These are phyloP conservation scores for Allium fistulosum DNA, from an alignment of 106 monocot species.

Conservation along the genomic window DNA sequence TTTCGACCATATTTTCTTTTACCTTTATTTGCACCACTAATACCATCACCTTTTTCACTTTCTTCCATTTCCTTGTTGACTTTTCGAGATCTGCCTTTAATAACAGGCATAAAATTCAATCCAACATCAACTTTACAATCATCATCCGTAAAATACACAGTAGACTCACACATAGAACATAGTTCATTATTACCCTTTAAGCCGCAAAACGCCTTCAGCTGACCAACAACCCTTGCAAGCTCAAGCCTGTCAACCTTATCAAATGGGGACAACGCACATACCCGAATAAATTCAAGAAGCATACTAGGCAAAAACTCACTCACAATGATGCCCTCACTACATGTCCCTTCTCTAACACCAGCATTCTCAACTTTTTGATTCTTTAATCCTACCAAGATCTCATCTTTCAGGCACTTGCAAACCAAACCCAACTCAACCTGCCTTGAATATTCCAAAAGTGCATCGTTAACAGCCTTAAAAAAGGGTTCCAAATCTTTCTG, in stretches of 20 bases:
- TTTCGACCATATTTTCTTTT: no score
- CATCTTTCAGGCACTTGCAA: conserved; percentile 33
- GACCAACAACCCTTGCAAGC: conserved; percentile 24
- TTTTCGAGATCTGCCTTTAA: no score
- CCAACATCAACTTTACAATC: conserved; percentile 13
- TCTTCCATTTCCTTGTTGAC: no score
- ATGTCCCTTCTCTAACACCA: conserved; percentile 37
- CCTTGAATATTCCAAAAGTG: conserved; percentile 53
- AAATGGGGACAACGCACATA: conserved; percentile 34
- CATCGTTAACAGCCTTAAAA: conserved; percentile 31
- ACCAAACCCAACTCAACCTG: conserved; percentile 41
- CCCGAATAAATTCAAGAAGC: conserved; percentile 35
- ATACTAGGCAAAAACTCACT: conserved; percentile 34
- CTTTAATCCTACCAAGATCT: conserved; percentile 17
- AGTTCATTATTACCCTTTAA: conserved; percentile 40
- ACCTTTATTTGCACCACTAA: no score
- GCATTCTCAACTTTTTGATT: conserved; percentile 45
- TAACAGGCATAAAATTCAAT: background rate
- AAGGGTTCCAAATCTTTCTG: conserved; percentile 51
- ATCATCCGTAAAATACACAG: conserved; percentile 20
- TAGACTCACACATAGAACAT: background rate
- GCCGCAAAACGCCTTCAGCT: conserved; percentile 30
- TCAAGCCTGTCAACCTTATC: conserved; percentile 30
- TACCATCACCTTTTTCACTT: no score
- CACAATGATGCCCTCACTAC: conserved; percentile 12